phyloP scores from a whole-genome alignment of 345 rosid genomes.

The Sonneratia alba region DNA sequence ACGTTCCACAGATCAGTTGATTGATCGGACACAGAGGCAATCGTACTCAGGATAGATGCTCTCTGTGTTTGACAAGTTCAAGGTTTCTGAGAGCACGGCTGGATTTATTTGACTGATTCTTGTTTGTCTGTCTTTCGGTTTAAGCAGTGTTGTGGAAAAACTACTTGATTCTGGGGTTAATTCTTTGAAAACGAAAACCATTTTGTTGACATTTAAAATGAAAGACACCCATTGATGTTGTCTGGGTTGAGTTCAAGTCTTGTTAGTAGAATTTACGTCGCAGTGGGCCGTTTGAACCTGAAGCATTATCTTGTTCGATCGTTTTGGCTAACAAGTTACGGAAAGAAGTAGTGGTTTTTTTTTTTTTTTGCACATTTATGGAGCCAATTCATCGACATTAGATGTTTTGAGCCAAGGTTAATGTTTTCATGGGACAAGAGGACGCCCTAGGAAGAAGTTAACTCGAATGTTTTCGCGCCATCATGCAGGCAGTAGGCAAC shows the following conservation, averaged over 20 bases:
- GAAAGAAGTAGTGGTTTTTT: too few relatives aligned
- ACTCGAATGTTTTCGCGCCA: neutral
- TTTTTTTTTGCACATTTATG: too few relatives aligned
- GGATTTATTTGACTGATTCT: neutral
- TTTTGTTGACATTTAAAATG: too few relatives aligned
- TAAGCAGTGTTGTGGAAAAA: neutral
- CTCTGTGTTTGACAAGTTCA: neutral
- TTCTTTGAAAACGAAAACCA: too few relatives aligned
- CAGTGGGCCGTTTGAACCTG: too few relatives aligned
- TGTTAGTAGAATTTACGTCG: too few relatives aligned
- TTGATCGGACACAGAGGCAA: neutral
- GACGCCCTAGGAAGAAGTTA: neutral
- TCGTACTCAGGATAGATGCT: neutral
- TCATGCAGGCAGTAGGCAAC: constrained; percentile 26
- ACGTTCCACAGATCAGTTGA: neutral
- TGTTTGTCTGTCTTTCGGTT: neutral
- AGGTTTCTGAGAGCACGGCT: neutral
- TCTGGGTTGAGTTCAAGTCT: too few relatives aligned
- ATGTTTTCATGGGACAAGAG: neutral
- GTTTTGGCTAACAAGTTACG: too few relatives aligned
- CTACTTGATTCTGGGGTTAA: too few relatives aligned
- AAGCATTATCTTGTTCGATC: too few relatives aligned
- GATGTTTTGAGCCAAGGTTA: neutral
- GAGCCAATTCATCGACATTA: neutral
- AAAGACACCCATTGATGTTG: too few relatives aligned